Conservation (phyloP, 169 alveolate species). For the Babesia microti region DNA sequence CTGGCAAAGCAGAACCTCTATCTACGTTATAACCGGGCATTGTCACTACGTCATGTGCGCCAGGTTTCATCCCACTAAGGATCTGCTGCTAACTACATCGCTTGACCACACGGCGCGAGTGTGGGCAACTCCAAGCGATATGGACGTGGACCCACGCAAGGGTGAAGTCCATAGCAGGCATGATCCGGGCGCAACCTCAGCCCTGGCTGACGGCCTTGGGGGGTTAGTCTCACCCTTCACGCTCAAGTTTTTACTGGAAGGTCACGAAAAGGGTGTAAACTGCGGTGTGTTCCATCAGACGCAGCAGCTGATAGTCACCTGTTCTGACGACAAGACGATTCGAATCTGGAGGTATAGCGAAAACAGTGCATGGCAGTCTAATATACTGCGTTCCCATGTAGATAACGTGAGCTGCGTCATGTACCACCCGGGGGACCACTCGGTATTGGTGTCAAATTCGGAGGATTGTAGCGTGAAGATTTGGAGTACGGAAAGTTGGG, state of each 20-base stretch:
- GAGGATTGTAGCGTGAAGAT: constrained; percentile 87
- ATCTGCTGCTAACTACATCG: constrained; percentile 81
- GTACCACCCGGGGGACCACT: constrained; percentile 80
- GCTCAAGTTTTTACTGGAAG: constrained; percentile 80
- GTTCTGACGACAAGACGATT: constrained; percentile 88
- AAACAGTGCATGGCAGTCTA: constrained; percentile 83
- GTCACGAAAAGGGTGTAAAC: constrained; percentile 93
- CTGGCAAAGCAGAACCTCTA: constrained; percentile 85
- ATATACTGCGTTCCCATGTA: constrained; percentile 84
- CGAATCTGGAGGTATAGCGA: constrained; percentile 87
- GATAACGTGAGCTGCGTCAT: constrained; percentile 85
- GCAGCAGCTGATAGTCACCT: constrained; percentile 78
- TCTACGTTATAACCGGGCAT: constrained; percentile 85
- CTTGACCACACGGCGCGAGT: constrained; percentile 87
- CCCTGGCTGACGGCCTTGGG: constrained; percentile 14
- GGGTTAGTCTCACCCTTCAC: constrained; percentile 13
- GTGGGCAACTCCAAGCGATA: constrained; percentile 80
- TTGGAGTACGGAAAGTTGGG: constrained; percentile 87
- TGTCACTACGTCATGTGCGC: constrained; percentile 95
- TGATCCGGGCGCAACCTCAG: constrained; percentile 39
- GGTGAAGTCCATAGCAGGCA: constrained; percentile 3
- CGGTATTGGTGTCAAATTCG: constrained; percentile 73
- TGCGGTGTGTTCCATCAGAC: constrained; percentile 88
- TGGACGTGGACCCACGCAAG: neutral
- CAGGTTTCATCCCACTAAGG: constrained; percentile 85